Percentiles rank a stretch among this genome's conserved stretches.
These are phyloP conservation scores for Oryza meyeriana DNA, from an alignment of 176 grass and related monocot species.

Conservation along the genomic window DNA sequence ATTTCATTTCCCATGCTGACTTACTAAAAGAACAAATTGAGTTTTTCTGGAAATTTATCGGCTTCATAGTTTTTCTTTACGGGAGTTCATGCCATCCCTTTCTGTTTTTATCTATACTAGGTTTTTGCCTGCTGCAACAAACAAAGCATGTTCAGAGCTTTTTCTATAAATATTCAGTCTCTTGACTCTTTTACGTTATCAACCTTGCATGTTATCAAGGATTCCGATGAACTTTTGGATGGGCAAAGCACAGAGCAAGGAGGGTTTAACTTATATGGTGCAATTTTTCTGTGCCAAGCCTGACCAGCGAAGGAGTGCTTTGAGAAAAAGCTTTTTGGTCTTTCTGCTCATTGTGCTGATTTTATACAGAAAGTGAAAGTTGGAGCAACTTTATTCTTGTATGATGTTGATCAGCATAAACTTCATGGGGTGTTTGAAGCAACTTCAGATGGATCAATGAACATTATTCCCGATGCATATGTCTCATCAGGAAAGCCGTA, in stretches of 20 bases:
- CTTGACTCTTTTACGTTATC: conserved; percentile 2
- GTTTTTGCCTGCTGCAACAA: conserved; percentile 8
- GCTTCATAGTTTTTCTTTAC: too few species aligned
- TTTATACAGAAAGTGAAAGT: conserved; percentile 51
- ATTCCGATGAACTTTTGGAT: conserved; percentile 31
- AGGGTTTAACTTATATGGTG: conserved; percentile 32
- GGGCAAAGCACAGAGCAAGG: conserved; percentile 26
- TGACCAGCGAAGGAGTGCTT: conserved; percentile 49
- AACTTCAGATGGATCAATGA: conserved; percentile 56
- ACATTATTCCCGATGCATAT: conserved; percentile 64
- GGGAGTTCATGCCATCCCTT: neutral
- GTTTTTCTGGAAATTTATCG: neutral
- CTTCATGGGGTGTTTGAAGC: conserved; percentile 67
- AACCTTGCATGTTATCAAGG: conserved; percentile 38
- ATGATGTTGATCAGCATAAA: conserved; percentile 45
- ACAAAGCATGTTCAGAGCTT: neutral
- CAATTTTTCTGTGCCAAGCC: conserved; percentile 47
- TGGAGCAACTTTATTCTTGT: conserved; percentile 56
- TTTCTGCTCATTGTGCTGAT: conserved; percentile 24
- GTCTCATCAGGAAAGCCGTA: conserved; percentile 26
- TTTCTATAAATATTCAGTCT: conserved; percentile 5
- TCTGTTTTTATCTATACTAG: neutral
- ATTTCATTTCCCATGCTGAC: neutral
- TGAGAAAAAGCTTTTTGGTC: conserved; percentile 54
- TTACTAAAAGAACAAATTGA: neutral